Conservation (phyloP, 1,284 basidiomycete species). For the Pseudozyma pruni region DNA sequence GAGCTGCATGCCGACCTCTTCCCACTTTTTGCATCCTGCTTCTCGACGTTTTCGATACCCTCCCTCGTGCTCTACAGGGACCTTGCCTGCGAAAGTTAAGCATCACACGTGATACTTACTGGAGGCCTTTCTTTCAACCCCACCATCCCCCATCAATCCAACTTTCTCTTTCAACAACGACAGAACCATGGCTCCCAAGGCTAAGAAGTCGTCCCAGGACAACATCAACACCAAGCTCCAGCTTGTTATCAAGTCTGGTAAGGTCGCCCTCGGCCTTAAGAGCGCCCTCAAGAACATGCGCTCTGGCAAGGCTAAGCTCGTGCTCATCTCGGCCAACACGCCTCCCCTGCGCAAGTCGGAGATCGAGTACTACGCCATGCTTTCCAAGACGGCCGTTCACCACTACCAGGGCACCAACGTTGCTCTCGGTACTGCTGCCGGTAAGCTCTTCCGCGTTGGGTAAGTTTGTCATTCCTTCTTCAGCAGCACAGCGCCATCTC, state of each 20-base stretch:
- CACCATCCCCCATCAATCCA: conserved; percentile 4
- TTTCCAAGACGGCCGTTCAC: conserved; percentile 92
- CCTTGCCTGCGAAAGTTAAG: conserved; percentile 56
- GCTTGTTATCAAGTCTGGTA: conserved; percentile 92
- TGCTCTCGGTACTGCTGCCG: conserved; percentile 98
- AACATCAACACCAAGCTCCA: conserved; percentile 94
- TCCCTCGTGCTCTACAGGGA: conserved; percentile 28
- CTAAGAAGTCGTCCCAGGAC: conserved; percentile 78
- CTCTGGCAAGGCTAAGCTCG: conserved; percentile 97
- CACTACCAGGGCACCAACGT: conserved; percentile 92
- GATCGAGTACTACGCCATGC: conserved; percentile 99
- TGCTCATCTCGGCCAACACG: conserved; percentile 98
- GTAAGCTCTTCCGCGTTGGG: conserved; percentile 99
- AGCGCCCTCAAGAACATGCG: conserved; percentile 95
- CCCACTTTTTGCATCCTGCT: conserved; percentile 16
- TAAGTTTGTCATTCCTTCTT: conserved; percentile 69
- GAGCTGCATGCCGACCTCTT: conserved; percentile 38
- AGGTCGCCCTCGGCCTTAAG: conserved; percentile 66
- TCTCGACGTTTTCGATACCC: conserved; percentile 9
- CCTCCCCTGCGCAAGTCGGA: conserved; percentile 98
- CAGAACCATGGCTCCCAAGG: conserved; percentile 87
- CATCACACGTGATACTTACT: conserved; percentile 56
- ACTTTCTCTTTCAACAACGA: conserved; percentile 8
- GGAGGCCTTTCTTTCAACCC: conserved; percentile 40
- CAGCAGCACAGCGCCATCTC: not conserved